Conservation (phyloP, 768 basidiomycete genomes). For the Tephrocybe rancida region DNA sequence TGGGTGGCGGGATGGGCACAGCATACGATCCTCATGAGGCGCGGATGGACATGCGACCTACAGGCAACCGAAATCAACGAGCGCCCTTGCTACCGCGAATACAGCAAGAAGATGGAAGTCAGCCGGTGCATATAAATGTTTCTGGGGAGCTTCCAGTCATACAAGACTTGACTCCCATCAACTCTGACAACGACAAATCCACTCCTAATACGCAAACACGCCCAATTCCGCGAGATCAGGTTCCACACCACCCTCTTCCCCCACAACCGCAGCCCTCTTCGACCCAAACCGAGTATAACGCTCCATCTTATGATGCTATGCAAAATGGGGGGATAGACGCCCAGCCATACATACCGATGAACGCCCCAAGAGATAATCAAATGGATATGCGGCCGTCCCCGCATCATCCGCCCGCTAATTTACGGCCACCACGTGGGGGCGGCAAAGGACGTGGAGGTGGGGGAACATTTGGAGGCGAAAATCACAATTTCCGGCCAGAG, state of each 20-base stretch:
- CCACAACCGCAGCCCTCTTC: constrained; percentile 17
- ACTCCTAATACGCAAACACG: constrained; percentile 22
- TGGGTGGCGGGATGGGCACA: constrained; percentile 41
- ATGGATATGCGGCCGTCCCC: constrained; percentile 37
- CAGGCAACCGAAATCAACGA: constrained; percentile 46
- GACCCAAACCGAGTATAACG: constrained; percentile 13
- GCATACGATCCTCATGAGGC: constrained; percentile 81
- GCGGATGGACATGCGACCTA: constrained; percentile 77
- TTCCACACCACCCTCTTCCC: constrained; percentile 22
- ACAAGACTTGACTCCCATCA: constrained; percentile 75
- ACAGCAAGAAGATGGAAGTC: constrained; percentile 53
- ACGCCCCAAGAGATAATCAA: constrained; percentile 30
- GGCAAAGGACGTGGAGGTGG: constrained; percentile 54
- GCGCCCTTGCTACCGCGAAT: constrained; percentile 59
- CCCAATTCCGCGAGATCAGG: constrained; percentile 26
- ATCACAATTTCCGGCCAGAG: constrained; percentile 66
- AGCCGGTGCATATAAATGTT: constrained; percentile 36
- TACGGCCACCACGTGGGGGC: constrained; percentile 32
- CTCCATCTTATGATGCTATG: constrained; percentile 23
- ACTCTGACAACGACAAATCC: constrained; percentile 36
- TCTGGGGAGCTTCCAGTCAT: constrained; percentile 83
- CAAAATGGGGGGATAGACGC: constrained; percentile 20
- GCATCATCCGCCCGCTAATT: constrained; percentile 23
- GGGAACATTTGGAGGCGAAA: constrained; percentile 65
- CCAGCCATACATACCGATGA: constrained; percentile 25